Evolutionary conservation across 768 basidiomycete species (phyloP), one percentile per base, ranked within the genome.

Genomic region (Trametes elegans): DNA sequence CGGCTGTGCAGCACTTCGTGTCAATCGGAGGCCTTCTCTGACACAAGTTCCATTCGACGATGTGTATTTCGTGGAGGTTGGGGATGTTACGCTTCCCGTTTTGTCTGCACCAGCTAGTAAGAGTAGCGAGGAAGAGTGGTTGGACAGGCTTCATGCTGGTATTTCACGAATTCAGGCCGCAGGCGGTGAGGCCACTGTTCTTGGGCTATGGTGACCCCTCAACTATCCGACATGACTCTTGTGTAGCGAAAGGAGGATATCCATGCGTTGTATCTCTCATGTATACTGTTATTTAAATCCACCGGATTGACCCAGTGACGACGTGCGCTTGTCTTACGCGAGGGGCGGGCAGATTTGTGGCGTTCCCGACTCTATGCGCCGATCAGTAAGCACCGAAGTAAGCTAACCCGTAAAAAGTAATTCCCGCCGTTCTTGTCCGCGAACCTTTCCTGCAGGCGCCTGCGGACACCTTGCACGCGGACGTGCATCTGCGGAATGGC

Each of bases 51-150:
- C 79, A 4, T 87, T 88, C 62, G 73, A 76, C 26, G 76, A 80
- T 65, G 70, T 80, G 24, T 90, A 90, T 64, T 83, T 90, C 55
- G 66, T 86, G 10, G 89, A 90, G 68, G 70, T 88, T 14, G 70
- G 66, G 31, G 64, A 70, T 21, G 50, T 55, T 5, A 55, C 44
- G 1, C 48, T 54, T 8, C 57, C 57, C 6, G 35, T 59, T 2
- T 7, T 48, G 13, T 55, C 49, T 2, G 6, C 41, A 2, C 0
- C 38, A 13, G 18, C 49, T 26, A 41, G 10, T 16, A 42, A 29
- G 49, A 44, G n/a, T 26, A 39, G 31, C 31, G 57, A 59, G 19
- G 23, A 24, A 11, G 49, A 54, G 53, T 60, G 59, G 57, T 21
- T 54, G 26, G 38, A 49, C 28, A 38, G 62, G 28, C 38, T 63